Base-by-base conservation (phyloP, 768 basidiomycete species). In the Suillus subaureus region DNA sequence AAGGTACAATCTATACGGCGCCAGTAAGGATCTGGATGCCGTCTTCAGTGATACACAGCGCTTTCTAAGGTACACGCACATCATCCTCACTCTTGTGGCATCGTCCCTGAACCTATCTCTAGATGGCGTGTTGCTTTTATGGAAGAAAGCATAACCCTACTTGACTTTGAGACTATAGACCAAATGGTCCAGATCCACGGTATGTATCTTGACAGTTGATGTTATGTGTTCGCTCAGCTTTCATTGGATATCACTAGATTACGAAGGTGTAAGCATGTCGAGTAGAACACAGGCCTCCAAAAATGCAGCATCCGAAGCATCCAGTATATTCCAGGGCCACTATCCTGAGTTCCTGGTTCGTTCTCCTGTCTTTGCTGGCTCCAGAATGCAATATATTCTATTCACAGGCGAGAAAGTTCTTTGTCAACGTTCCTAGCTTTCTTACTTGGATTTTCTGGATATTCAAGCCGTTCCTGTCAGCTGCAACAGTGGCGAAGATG, bases 371-470 rank as follows among this genome's bases (percentile, higher is more conserved):
- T 39, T 31, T 9, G 1, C 26, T 21, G 9, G 35, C 26, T 65
- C 21, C 61, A 28, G 18, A 2, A 49, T 6, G 21, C 63, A 11
- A 63, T 45, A 28, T 70, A 28, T 57, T 16, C 37, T 43, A 31
- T 60, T 28, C 60, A 26, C 67, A 91, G 89, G 83, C 85, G 70
- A 84, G 83, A 73, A 94, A 94, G 74, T 91, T 89, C 79, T 94
- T 94, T 72, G 82, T 94, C 71, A 92, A 92, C 70, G 91, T 94
- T 15, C 93, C 93, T 0, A 84, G 85, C 2, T 71, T 91, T 64
- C 81, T 93, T 69, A 84, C 87, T 47, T 94, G 92, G 92, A 83
- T 94, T 66, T 94, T 92, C 79, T 94, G 92, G 92, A 68, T 82
- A 18, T 93, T 94, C 82, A 94, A 89, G 73, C 84, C 91, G 0